Evolutionary conservation across 345 rosid species (phyloP), one percentile per base, ranked within the genome.

Genomic region (Anacardium occidentale): DNA sequence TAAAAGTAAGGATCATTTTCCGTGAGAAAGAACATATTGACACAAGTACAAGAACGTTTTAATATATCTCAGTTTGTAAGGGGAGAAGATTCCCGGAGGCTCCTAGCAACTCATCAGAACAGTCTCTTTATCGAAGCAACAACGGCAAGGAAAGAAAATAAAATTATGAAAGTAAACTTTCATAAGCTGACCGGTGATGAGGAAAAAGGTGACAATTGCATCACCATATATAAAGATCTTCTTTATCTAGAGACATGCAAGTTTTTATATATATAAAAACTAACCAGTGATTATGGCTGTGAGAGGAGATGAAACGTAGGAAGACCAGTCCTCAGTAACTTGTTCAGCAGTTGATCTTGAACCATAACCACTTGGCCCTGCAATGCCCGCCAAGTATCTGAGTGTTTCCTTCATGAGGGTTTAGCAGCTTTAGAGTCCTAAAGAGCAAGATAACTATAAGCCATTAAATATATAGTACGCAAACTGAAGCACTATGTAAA

Each of bases 351-450:
- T 92, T 24, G 98, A 84, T 58, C 84, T 90, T 13, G 98, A 94
- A 81, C 98, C 97, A 85, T 81, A 92, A 50, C 97, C 98, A 70
- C 95, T 94, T 15, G 98, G 91, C n/a, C 97, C 98, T 44, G 95
- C 93, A 77, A 89, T 85, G 64, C 97, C 97, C 50, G 97, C 93
- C n/a, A 94, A 80, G 82, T 94, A 94, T 71, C 75, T 86, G n/a
- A 90, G 68, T 32, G 95, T 83, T 76, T 81, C 92, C 83, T 92
- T 94, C 98, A 94, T 94, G 68, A 58, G 53, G 51, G 22, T n/a
- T 74, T 37, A 37, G 42, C 32, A 60, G 71, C 73, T 70, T 37
- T 48, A 60, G 71, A 63, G 66, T 62, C 58, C 68, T 72, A 72
- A 69, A 75, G 44, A 72, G 22, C 70, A 54, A 76, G 74, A 73